Conservation (phyloP, 306 rosid genomes). For the Dalbergia cultrata region DNA sequence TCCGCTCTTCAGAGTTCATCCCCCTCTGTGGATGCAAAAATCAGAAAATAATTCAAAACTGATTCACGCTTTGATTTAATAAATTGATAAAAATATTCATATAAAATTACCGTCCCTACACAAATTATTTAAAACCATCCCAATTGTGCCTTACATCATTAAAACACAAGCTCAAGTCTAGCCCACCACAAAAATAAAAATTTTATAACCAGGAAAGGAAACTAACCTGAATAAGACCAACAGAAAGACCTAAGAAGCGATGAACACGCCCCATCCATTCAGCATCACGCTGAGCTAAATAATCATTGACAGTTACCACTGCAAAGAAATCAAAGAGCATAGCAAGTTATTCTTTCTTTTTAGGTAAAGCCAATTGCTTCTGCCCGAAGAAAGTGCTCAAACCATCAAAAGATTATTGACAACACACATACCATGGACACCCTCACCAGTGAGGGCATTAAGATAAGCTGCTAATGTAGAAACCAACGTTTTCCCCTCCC, state of each 20-base stretch:
- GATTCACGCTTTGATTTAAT: slow-evolving; percentile 24
- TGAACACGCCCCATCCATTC: slow-evolving; percentile 99
- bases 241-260: slow-evolving; percentile 93
- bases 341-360: not conserved
- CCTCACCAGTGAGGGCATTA: slow-evolving; percentile 91
- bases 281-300: slow-evolving; percentile 99
- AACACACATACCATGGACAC: slow-evolving; percentile 83
- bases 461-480: slow-evolving; percentile 96
- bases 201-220: slow-evolving; percentile 16
- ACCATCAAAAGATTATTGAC: slow-evolving; percentile 26
- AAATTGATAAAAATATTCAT: slow-evolving; percentile 26
- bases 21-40: slow-evolving; percentile 72
- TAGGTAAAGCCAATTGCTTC: slow-evolving; percentile 26
- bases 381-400: slow-evolving; percentile 23
- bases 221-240: slow-evolving; percentile 93
- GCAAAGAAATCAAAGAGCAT: slow-evolving; percentile 40
- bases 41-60: slow-evolving; percentile 39
- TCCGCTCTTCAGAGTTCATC: slow-evolving; percentile 73
- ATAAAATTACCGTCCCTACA: not conserved
- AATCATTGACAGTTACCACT: slow-evolving; percentile 97
- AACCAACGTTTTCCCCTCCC: slow-evolving; percentile 96
- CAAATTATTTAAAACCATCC: slow-evolving; percentile 13
- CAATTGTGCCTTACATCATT: slow-evolving; percentile 21
- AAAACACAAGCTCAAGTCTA: slow-evolving; percentile 33
- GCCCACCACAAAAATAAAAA: slow-evolving; percentile 23